Evolutionary conservation across 2,329 filamentous ascomycete genomes (phyloP), one percentile per base, ranked within the genome.

Genomic region (Xylaria sp.): DNA sequence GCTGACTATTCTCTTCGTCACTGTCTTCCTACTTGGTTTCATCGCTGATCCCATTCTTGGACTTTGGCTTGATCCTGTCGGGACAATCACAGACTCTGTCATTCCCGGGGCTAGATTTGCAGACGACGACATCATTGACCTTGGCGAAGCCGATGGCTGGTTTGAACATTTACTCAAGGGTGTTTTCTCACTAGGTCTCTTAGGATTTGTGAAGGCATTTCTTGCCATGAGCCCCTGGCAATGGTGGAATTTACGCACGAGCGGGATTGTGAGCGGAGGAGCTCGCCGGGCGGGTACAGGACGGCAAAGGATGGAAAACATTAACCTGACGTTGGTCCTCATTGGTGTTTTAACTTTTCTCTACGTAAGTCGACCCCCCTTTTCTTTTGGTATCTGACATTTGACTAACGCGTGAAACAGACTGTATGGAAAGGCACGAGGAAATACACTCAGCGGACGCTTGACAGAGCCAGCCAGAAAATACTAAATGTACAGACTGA

Each of bases 11-110:
- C 87, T 98, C 72, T 66, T 94, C 44, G 70, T 90, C 52, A 87
- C 90, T 61, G 86, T 97, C 31, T 98, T 97, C 77, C 48, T 93
- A 0, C 88, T 98, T 65, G 96, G 96, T 51, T 98, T 98, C 76
- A 82, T 98, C 73, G 95, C 94, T 69, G 94, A 98, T 80, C 94
- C 94, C 1, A 93, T 98, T 69, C 91, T 98, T 79, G 93, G 94
- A 75, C 83, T 97, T 34, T 97, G 95, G 84, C 82, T 95, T 64
- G 94, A 97, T 77, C 94, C 94, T 0, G 81, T 89, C 65, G 89
- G 90, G 60, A 89, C 88, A 12, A 83, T 91, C 59, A 79, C 82
- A 41, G 85, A 87, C 25, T 81, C 86, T 50, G 82, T 89, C 31
- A 81, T 84, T 34, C 82, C 80, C 59, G 80, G 69, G 80, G 77